Percentiles rank a stretch among this genome's conserved stretches.
Conservation (phyloP, 805 yeast species). For the Candida suzukii region DNA sequence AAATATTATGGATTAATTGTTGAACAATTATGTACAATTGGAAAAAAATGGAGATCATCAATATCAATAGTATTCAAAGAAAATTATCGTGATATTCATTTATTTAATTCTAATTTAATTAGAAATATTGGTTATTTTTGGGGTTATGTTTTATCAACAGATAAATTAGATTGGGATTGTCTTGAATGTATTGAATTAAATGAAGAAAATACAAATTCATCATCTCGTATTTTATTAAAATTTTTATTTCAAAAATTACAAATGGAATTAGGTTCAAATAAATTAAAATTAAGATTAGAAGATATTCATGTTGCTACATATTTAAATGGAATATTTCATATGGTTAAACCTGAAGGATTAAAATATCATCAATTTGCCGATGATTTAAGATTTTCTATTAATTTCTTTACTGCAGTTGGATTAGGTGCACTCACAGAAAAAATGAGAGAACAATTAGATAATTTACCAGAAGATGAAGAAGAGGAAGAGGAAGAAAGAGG, state of each 20-base stretch:
- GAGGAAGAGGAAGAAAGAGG: slow-evolving; percentile 8
- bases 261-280: slow-evolving; percentile 61
- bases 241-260: slow-evolving; percentile 74
- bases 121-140: slow-evolving; percentile 78
- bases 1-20: slow-evolving; percentile 77
- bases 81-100: slow-evolving; percentile 53
- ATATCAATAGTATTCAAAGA: slow-evolving; percentile 48
- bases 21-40: slow-evolving; percentile 50
- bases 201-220: slow-evolving; percentile 69
- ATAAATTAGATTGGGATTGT: slow-evolving; percentile 57
- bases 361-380: no score
- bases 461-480: slow-evolving; percentile 16
- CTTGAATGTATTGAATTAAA: slow-evolving; percentile 52
- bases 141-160: slow-evolving; percentile 76
- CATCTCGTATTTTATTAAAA: slow-evolving; percentile 75
- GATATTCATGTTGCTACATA: slow-evolving; percentile 46
- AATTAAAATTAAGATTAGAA: slow-evolving; percentile 39
- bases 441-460: slow-evolving; percentile 48
- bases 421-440: slow-evolving; percentile 76
- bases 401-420: slow-evolving; percentile 90
- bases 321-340: slow-evolving; percentile 61
- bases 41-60: slow-evolving; percentile 47
- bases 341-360: no score
- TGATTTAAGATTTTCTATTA: slow-evolving; percentile 68
- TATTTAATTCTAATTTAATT: slow-evolving; percentile 63